Conservation (phyloP, 2,329 filamentous ascomycete species). For the Thyridium curvatum region DNA sequence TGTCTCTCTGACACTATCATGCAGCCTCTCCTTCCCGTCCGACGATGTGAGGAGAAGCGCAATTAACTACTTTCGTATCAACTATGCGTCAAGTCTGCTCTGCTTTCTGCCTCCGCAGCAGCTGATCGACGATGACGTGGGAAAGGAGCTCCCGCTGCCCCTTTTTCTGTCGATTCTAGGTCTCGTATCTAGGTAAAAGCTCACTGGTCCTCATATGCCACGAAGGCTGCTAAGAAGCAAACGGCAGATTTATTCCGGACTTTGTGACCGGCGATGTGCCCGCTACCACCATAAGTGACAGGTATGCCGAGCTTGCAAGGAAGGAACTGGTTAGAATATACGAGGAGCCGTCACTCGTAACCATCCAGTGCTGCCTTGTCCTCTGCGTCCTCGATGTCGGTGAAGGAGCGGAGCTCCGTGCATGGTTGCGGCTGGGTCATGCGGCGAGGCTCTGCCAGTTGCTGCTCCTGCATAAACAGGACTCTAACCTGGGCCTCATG, state of each 20-base stretch:
- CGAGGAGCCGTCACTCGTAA: not conserved
- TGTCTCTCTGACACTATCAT: too few relatives aligned
- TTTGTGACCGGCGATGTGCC: not conserved
- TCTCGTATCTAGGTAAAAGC: not conserved
- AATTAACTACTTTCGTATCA: too few relatives aligned
- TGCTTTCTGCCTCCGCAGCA: conserved; percentile 1
- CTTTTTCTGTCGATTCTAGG: not conserved
- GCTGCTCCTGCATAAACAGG: not conserved
- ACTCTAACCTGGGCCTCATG: not conserved
- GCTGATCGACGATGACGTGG: not conserved
- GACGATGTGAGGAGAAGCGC: too few relatives aligned
- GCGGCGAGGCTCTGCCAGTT: not conserved
- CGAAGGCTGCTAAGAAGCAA: too few relatives aligned
- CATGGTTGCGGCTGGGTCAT: not conserved
- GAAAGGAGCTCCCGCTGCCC: not conserved
- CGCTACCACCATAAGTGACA: not conserved
- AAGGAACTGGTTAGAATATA: not conserved
- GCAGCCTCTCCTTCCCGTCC: too few relatives aligned
- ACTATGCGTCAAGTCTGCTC: not conserved
- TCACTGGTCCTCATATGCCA: too few relatives aligned
- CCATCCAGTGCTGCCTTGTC: not conserved
- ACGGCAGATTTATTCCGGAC: not conserved
- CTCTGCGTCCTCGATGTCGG: not conserved
- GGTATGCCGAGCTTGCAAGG: not conserved
- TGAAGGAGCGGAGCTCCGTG: not conserved